phyloP scores from a whole-genome alignment of 1,139 yeast genomes.

The Taiozyma sp. region DNA sequence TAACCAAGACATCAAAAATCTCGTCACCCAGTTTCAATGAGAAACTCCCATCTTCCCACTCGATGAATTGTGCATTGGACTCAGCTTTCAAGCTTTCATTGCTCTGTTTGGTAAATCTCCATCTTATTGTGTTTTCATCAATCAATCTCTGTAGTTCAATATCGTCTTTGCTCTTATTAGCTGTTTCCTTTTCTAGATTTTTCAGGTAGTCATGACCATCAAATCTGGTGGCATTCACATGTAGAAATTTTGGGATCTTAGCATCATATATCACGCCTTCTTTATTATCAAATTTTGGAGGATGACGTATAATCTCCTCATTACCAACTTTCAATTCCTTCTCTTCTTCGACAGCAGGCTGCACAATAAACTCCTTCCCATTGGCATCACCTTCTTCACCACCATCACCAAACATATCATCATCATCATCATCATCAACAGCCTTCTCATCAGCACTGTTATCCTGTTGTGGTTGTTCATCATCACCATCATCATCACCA shows the following conservation, averaged over 20 bases:
- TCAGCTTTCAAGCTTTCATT: conserved; percentile 69
- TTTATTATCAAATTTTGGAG: conserved; percentile 37
- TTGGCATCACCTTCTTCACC: conserved; percentile 21
- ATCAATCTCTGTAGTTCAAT: conserved; percentile 48
- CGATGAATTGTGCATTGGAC: conserved; percentile 83
- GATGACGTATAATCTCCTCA: conserved; percentile 72
- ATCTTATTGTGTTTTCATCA: conserved; percentile 82
- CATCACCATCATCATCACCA: conserved; percentile 15
- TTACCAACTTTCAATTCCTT: conserved; percentile 47
- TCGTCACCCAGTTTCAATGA: conserved; percentile 87
- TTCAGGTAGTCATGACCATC: conserved; percentile 53
- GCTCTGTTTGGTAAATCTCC: conserved; percentile 78
- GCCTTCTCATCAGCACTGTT: conserved; percentile 26
- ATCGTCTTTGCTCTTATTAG: conserved; percentile 33
- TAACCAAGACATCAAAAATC: conserved; percentile 70
- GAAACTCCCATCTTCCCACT: conserved; percentile 91
- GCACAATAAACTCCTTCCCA: conserved; percentile 30
- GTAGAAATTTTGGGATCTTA: conserved; percentile 77
- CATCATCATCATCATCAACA: conserved; percentile 17
- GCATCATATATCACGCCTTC: conserved; percentile 48
- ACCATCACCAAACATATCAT: conserved; percentile 35
- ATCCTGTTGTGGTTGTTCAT: conserved; percentile 2
- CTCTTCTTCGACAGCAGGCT: conserved; percentile 32
- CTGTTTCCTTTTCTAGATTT: conserved; percentile 22
- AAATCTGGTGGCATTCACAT: conserved; percentile 82